Conservation (phyloP, 768 basidiomycete genomes). For the Mycena indigotica region DNA sequence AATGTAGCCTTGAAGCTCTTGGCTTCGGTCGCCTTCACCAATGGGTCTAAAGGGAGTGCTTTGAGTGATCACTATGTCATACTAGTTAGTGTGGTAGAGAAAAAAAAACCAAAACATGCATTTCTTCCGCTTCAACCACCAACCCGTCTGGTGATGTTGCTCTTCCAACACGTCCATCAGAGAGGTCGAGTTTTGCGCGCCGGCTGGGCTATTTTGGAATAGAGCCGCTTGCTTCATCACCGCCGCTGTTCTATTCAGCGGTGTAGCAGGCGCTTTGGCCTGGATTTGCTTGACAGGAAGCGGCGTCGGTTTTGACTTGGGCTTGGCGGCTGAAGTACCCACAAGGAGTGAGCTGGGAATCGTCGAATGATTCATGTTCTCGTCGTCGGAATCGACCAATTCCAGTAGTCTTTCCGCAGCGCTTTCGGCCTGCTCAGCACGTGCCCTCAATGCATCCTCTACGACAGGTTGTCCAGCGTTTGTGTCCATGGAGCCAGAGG, state of each 20-base stretch:
- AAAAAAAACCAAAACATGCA: constrained; percentile 46
- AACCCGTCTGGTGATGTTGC: constrained; percentile 68
- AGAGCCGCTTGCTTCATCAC: constrained; percentile 75
- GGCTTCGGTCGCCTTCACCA: constrained; percentile 41
- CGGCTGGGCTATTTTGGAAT: constrained; percentile 81
- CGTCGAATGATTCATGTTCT: constrained; percentile 50
- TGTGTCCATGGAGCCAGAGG: constrained; percentile 52
- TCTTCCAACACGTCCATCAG: constrained; percentile 72
- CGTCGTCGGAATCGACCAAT: constrained; percentile 79
- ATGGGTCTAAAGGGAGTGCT: constrained; percentile 45
- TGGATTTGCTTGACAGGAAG: constrained; percentile 35
- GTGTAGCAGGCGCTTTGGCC: constrained; percentile 58
- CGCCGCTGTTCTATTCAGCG: constrained; percentile 55
- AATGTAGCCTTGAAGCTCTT: constrained; percentile 59
- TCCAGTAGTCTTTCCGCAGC: constrained; percentile 88
- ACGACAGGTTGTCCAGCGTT: constrained; percentile 52
- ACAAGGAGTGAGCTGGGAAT: constrained; percentile 59
- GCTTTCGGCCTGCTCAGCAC: constrained; percentile 92
- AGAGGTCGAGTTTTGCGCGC: constrained; percentile 48
- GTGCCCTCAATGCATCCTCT: constrained; percentile 83
- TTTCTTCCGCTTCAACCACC: constrained; percentile 81
- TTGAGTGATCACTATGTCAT: constrained; percentile 48
- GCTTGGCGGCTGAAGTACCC: constrained; percentile 36
- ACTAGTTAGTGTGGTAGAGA: constrained; percentile 16
- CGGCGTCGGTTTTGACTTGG: constrained; percentile 41